Conservation (phyloP, 768 basidiomycete species). For the Cystoderma amianthinum region DNA sequence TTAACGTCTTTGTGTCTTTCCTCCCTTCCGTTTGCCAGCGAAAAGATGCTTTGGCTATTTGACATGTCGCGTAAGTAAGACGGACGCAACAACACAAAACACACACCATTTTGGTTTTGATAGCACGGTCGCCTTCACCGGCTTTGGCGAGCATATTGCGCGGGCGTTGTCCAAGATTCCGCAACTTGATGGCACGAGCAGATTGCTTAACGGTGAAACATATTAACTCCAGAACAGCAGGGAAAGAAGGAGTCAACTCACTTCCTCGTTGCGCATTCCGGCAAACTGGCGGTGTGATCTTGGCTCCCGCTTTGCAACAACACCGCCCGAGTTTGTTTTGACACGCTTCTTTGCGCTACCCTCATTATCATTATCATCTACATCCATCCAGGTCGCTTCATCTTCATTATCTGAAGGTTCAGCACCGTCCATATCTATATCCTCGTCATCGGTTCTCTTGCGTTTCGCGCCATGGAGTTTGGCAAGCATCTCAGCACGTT, state of each 20-base stretch:
- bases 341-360: constrained; percentile 48
- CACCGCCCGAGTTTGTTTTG: constrained; percentile 57
- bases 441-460: constrained; percentile 62
- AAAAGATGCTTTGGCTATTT: constrained; percentile 86
- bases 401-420: constrained; percentile 40
- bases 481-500: constrained; percentile 79
- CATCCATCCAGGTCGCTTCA: constrained; percentile 45
- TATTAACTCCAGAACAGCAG: not conserved
- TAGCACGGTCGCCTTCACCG: constrained; percentile 82
- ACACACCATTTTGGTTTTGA: constrained; percentile 76
- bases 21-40: constrained; percentile 77
- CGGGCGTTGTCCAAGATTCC: constrained; percentile 80
- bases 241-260: constrained; percentile 25
- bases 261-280: constrained; percentile 72
- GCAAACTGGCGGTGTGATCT: constrained; percentile 68
- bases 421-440: constrained; percentile 45
- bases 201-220: constrained; percentile 49
- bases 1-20: constrained; percentile 77
- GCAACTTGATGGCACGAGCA: constrained; percentile 71
- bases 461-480: constrained; percentile 66
- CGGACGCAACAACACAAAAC: constrained; percentile 1
- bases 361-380: constrained; percentile 43
- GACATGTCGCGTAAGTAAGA: constrained; percentile 6
- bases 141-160: constrained; percentile 88
- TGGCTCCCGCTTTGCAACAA: constrained; percentile 48